These are phyloP conservation scores for Sonneratia caseolaris DNA, from an alignment of 345 rosid genomes.

Conservation along the genomic window DNA sequence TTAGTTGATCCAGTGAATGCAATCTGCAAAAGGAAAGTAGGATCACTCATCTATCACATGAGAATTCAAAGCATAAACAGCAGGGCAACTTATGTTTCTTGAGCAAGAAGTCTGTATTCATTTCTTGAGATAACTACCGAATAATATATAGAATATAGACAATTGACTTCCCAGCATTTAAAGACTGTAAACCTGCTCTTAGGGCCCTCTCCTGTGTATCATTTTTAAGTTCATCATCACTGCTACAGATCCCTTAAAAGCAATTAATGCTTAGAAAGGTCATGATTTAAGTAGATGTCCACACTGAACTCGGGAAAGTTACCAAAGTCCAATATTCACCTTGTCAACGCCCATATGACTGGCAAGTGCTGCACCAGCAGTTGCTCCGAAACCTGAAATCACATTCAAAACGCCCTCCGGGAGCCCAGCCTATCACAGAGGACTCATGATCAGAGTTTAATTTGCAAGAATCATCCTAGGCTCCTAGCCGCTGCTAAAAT, in stretches of 20 bases:
- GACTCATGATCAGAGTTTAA: slow-evolving; percentile 4
- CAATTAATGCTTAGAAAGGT: not conserved
- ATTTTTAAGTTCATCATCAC: not conserved
- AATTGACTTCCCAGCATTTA: not conserved
- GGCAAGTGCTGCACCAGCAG: slow-evolving; percentile 84
- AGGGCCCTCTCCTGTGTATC: not conserved
- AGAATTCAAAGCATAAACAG: not conserved
- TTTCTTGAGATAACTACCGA: not conserved
- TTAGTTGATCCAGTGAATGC: slow-evolving; percentile 77
- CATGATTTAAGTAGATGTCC: not conserved
- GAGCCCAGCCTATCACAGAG: slow-evolving; percentile 65
- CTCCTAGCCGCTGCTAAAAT: not conserved
- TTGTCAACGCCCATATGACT: slow-evolving; percentile 90
- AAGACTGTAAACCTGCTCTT: not conserved
- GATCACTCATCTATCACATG: not conserved
- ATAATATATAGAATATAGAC: not conserved
- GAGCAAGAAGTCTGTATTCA: not conserved
- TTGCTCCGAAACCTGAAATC: slow-evolving; percentile 77
- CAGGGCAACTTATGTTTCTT: not conserved
- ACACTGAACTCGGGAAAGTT: not conserved
- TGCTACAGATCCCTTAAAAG: not conserved
- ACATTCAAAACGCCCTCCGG: slow-evolving; percentile 86
- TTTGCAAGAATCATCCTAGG: not conserved
- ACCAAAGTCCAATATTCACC: slow-evolving; percentile 26
- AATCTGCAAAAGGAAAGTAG: not conserved